phyloP scores from a whole-genome alignment of 768 basidiomycete genomes.

The Leccinum uliginosum region DNA sequence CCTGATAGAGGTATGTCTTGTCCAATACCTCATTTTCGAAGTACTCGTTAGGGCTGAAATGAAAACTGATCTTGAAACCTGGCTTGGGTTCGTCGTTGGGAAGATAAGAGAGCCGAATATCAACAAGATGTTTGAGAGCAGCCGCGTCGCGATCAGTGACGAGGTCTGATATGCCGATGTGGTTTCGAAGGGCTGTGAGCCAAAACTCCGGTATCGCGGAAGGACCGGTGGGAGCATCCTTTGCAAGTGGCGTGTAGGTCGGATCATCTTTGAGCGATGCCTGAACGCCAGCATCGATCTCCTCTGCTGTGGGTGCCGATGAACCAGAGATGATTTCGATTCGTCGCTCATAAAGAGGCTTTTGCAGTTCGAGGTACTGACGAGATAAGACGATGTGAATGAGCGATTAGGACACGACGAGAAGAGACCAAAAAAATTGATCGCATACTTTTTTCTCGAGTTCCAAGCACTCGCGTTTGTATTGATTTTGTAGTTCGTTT shows the following conservation, averaged over 20 bases:
- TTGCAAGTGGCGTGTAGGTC: constrained; percentile 59
- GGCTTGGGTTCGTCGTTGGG: constrained; percentile 58
- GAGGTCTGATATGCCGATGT: constrained; percentile 77
- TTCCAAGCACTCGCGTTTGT: constrained; percentile 92
- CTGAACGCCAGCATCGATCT: constrained; percentile 77
- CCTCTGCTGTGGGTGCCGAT: constrained; percentile 68
- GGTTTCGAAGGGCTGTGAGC: constrained; percentile 94
- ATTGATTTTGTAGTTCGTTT: constrained; percentile 81
- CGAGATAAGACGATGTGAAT: neutral
- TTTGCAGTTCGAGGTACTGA: constrained; percentile 72
- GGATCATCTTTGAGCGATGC: constrained; percentile 73
- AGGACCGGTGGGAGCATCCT: constrained; percentile 40
- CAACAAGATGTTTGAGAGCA: constrained; percentile 78
- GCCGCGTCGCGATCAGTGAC: constrained; percentile 90
- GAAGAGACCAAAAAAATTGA: constrained; percentile 1
- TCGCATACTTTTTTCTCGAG: constrained; percentile 86
- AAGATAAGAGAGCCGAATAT: constrained; percentile 80
- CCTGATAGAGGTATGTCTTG: constrained; percentile 93
- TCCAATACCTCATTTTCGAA: constrained; percentile 80
- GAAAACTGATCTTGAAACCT: constrained; percentile 90
- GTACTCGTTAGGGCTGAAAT: constrained; percentile 79
- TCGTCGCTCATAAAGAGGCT: constrained; percentile 85
- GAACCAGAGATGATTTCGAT: constrained; percentile 78
- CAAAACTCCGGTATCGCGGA: constrained; percentile 88
- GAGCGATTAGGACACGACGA: constrained; percentile 9